phyloP scores from a whole-genome alignment of 1,139 yeast genomes.

The Kurtzmaniella quercitrusa region DNA sequence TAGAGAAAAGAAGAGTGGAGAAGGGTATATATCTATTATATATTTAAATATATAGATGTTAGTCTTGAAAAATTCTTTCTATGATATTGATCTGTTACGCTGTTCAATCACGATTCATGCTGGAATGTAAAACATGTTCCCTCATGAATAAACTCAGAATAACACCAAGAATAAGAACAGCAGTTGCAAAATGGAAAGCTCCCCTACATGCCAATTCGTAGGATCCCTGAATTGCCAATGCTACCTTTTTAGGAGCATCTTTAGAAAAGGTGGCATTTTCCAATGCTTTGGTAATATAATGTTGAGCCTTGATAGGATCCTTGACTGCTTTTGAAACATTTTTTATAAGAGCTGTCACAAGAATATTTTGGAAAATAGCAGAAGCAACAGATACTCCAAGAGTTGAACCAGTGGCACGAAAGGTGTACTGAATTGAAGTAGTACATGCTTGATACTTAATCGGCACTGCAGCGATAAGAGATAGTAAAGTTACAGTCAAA shows the following conservation, averaged over 20 bases:
- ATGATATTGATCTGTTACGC: too few relatives aligned
- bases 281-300: slow-evolving; percentile 48
- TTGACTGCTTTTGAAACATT: slow-evolving; percentile 22
- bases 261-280: slow-evolving; percentile 54
- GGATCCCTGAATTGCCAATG: slow-evolving; percentile 40
- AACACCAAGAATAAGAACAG: slow-evolving; percentile 34
- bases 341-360: slow-evolving; percentile 15
- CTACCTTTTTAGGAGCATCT: slow-evolving; percentile 46
- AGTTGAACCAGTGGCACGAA: slow-evolving; percentile 72
- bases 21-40: too few relatives aligned
- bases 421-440: slow-evolving; percentile 72
- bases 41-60: too few relatives aligned
- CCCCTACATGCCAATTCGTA: slow-evolving; percentile 50
- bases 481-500: slow-evolving; percentile 62
- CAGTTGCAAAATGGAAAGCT: slow-evolving; percentile 47
- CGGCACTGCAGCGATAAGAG: slow-evolving; percentile 64
- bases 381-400: slow-evolving; percentile 67
- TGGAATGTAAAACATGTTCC: slow-evolving; percentile 41
- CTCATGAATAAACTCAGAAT: slow-evolving; percentile 34
- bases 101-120: slow-evolving; percentile 31
- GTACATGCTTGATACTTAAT: slow-evolving; percentile 64
- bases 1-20: too few relatives aligned
- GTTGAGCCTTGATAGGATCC: slow-evolving; percentile 28
- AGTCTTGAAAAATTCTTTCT: too few relatives aligned
- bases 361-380: slow-evolving; percentile 52